Evolutionary conservation across 2,329 filamentous ascomycete species (phyloP), one percentile per base, ranked within the genome.

Genomic region (Epichloe sibirici): DNA sequence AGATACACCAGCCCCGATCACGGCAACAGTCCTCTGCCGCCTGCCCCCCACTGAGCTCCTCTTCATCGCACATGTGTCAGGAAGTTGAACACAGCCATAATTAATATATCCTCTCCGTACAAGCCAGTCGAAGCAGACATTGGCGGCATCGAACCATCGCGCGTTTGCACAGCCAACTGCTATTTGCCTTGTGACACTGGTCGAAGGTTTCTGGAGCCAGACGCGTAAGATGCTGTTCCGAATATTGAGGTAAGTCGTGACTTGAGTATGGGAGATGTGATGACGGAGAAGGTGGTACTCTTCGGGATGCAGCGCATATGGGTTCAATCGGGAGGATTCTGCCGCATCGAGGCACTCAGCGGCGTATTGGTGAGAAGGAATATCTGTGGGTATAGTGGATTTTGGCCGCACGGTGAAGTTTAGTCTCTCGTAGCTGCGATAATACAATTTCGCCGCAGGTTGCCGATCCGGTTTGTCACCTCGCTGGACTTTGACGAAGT

Each of bases 161-260:
- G 78, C 76, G 62, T 95, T 90, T 49, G 90, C 88, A 71, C 91
- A 97, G 3, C 93, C 93, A 45, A 91, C 79, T 6, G 93, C 93
- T 68, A 96, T 89, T 65, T 90, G 83, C 47, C 84, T 78, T 28
- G 85, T 86, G 12, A 98, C 86, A 56, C 82, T 82, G 43, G 90
- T 81, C 64, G 90, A 81, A 7, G 93, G 89, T 63, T 94, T 95
- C 59, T 85, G 81, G 38, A 87, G 78, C 93, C 93, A 98, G 42
- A 97, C 71, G 52, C 93, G 80, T 51, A 98, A 73, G 54, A 98
- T 95, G 15, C 89, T 88, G 66, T 98, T 98, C 60, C 93, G 81
- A 56, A 98, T 93, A 66, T 97, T 97, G 51, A 98, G 74, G 69
- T 98, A 98, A 12, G 89, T 88, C 3, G 91, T 96, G 58, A 96